Conservation (phyloP, 1,284 basidiomycete species). For the Sporisorium exsertum region DNA sequence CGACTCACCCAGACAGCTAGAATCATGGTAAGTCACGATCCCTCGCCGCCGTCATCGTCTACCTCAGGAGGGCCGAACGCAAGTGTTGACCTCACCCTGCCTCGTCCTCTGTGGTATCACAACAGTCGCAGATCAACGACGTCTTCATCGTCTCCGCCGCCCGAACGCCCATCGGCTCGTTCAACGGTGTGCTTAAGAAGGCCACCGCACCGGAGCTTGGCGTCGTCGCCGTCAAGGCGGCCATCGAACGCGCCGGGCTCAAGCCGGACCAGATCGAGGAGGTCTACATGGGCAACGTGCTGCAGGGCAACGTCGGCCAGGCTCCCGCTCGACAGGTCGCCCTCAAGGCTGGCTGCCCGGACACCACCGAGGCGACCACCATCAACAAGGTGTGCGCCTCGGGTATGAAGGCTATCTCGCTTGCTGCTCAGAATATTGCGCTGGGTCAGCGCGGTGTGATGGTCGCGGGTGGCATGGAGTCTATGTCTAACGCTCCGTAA, state of each 20-base stretch:
- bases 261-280: conserved; percentile 88
- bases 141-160: conserved; percentile 94
- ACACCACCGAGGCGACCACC: conserved; percentile 93
- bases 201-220: conserved; percentile 93
- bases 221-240: conserved; percentile 86
- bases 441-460: conserved; percentile 70
- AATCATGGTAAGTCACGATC: conserved; percentile 55
- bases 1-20: conserved; percentile 56
- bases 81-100: background rate
- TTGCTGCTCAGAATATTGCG: conserved; percentile 71
- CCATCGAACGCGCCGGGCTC: conserved; percentile 79
- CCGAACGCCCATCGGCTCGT: conserved; percentile 92
- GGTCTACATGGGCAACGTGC: conserved; percentile 89
- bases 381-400: conserved; percentile 80
- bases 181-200: conserved; percentile 88
- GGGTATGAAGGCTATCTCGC: conserved; percentile 71
- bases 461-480: conserved; percentile 72
- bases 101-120: background rate
- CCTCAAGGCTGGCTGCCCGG: conserved; percentile 89
- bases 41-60: conserved; percentile 3
- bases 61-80: too few relatives aligned
- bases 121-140: conserved; percentile 70
- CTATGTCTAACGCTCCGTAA: conserved; percentile 71
- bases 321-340: conserved; percentile 71
- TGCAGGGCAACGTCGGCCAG: conserved; percentile 71